phyloP scores from a whole-genome alignment of 2,329 filamentous ascomycete genomes.

The Apiospora sp. region DNA sequence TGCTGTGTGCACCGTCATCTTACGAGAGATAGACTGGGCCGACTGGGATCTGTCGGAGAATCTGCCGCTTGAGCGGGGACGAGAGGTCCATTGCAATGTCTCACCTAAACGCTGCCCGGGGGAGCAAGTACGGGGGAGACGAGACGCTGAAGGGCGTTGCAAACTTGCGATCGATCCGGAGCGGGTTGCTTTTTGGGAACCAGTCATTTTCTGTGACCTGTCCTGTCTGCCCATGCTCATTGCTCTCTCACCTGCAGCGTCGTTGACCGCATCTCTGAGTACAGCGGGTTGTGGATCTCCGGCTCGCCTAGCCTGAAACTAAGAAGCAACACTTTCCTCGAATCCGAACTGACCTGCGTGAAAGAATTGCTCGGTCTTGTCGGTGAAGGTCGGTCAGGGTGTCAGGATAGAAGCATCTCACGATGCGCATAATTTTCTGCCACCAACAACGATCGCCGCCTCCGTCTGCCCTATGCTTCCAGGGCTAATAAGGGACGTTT shows the following conservation, averaged over 20 bases:
- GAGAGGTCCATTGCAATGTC: slow-evolving; percentile 1
- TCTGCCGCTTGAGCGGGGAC: slow-evolving; percentile 13
- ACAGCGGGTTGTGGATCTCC: slow-evolving; percentile 1
- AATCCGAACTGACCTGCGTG: not conserved
- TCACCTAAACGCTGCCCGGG: not conserved
- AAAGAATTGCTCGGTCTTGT: not conserved
- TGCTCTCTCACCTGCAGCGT: not conserved
- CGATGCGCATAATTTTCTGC: not conserved
- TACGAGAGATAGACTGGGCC: slow-evolving; percentile 4
- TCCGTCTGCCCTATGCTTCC: too few species aligned
- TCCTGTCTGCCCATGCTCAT: not conserved
- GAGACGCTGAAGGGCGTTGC: not conserved
- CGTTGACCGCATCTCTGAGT: slow-evolving; percentile 20
- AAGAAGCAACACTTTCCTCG: not conserved
- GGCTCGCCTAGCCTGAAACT: slow-evolving; percentile 1
- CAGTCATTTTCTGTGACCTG: slow-evolving; percentile 13
- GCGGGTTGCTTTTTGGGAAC: not conserved
- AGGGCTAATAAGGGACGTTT: not conserved
- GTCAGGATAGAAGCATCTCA: not conserved
- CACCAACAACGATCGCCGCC: too few species aligned
- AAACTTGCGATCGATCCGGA: not conserved
- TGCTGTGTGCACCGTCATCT: not conserved
- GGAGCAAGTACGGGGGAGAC: not conserved
- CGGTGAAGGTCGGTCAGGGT: slow-evolving; percentile 4
- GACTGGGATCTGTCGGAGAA: slow-evolving; percentile 19